Base-by-base conservation (phyloP, 2,329 filamentous ascomycete species). In the Pseudogymnoascus sp. region DNA sequence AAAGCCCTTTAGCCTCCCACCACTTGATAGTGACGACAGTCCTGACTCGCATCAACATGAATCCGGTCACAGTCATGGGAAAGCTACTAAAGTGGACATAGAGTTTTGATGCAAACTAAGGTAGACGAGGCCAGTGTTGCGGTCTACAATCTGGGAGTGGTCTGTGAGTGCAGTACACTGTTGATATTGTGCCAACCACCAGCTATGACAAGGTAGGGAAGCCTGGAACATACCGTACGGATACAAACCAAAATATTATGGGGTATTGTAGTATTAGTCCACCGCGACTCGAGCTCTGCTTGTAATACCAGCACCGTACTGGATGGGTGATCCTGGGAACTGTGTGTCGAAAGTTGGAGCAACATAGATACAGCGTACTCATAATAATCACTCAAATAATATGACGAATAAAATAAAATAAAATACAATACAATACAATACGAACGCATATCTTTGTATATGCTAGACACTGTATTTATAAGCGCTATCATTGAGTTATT, bases 1-100 rank as follows among this genome's bases (percentile, higher is more conserved):
- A 64, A 89, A 86, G 67, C 90, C 91, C 0, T 96, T 91, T 73
- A 94, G 88, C 70, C 77, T 99, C 41, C 94, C 94, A 23, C 94
- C 94, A 0, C 77, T 92, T 38, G 89, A 91, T 59, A 90, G 88
- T 1, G 90, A 91, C 65, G 75, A 77, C 26, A 38, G 35, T 37
- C 33, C 55, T 35, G 73, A 74, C 30, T 65, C 62, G 30, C 67
- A 70, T 55, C 63, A 67, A 56, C 60, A 64, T 63, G 66, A 67
- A 33, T 35, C 55, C n/a, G 55, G 55, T 15, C 55, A 57, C 33
- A 28, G 23, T 13, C 55, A 57, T 38, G 21, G 62, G 62, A 64
- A 69, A 52, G 62, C 66, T 33, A 70, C 64, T 3, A 71, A 71
- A 60, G 63, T 63, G 41, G 69, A 72, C 60, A 69, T 71, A 52